A percentile compares a stretch with the other conserved stretches of the same genome.
Conservation (phyloP, 176 grass and related monocot species). For the Pontederia paniculata region DNA sequence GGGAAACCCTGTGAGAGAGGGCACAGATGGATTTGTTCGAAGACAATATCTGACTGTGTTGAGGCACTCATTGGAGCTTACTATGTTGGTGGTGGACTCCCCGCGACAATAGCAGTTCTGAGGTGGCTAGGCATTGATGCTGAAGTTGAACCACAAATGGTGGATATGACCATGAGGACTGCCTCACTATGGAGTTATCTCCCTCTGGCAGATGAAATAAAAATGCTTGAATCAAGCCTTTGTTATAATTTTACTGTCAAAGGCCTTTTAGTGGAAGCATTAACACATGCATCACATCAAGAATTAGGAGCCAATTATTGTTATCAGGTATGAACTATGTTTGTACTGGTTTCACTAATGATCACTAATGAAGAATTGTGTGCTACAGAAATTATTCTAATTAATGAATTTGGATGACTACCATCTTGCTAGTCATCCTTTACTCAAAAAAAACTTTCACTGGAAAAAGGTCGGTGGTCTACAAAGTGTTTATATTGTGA, state of each 20-base stretch:
- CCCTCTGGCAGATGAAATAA: conserved; percentile 39
- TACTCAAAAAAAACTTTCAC: neutral
- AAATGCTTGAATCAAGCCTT: conserved; percentile 74
- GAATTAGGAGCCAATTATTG: conserved; percentile 50
- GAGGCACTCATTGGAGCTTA: conserved; percentile 92
- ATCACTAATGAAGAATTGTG: no score
- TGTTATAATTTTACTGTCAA: conserved; percentile 46
- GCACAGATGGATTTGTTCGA: conserved; percentile 92
- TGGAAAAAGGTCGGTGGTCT: no score
- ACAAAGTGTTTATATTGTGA: no score
- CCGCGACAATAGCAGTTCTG: conserved; percentile 49
- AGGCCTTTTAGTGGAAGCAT: conserved; percentile 68
- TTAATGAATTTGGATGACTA: no score
- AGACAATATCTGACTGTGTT: conserved; percentile 87
- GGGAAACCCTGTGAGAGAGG: conserved; percentile 83
- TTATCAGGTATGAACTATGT: conserved; percentile 42
- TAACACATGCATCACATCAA: conserved; percentile 72
- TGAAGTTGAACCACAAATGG: conserved; percentile 37
- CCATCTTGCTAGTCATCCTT: neutral
- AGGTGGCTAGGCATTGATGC: conserved; percentile 64
- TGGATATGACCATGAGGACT: conserved; percentile 37
- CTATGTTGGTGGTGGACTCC: conserved; percentile 66
- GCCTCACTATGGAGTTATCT: conserved; percentile 47
- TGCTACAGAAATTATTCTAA: no score
- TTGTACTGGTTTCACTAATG: no score